phyloP scores from a whole-genome alignment of 192 early-diverging fungal genomes.

The Coemansia erecta region DNA sequence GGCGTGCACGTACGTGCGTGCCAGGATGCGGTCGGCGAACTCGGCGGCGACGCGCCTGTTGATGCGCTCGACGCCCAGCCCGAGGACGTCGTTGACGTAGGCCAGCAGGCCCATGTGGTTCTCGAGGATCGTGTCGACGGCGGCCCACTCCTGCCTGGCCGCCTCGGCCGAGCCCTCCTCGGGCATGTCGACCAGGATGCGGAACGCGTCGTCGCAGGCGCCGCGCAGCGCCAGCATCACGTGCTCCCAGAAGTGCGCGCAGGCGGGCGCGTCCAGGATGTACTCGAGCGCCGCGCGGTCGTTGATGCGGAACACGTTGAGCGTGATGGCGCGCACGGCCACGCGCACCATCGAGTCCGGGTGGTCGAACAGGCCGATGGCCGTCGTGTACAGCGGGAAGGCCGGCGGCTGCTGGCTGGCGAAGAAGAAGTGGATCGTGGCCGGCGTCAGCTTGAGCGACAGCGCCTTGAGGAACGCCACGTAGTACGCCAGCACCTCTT shows the following conservation, averaged over 20 bases:
- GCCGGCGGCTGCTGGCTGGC: constrained; percentile 46
- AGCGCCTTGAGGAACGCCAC: constrained; percentile 70
- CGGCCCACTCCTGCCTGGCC: constrained; percentile 36
- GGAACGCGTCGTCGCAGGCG: constrained; percentile 38
- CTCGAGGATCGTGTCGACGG: constrained; percentile 57
- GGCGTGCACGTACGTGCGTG: constrained; percentile 29
- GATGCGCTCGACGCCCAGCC: constrained; percentile 56
- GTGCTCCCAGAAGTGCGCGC: constrained; percentile 42
- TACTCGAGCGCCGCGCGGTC: constrained; percentile 35
- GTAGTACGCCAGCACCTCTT: constrained; percentile 68
- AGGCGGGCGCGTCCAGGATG: constrained; percentile 23
- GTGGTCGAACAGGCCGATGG: constrained; percentile 64
- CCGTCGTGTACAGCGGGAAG: constrained; percentile 66
- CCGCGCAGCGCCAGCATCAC: constrained; percentile 36
- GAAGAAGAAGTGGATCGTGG: constrained; percentile 66
- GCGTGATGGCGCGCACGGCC: constrained; percentile 62
- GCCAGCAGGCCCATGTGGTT: constrained; percentile 63
- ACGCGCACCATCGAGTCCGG: constrained; percentile 72
- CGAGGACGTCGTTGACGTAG: constrained; percentile 63
- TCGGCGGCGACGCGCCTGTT: constrained; percentile 41
- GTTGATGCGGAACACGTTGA: constrained; percentile 59
- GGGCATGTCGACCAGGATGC: constrained; percentile 47
- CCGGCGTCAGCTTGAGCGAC: constrained; percentile 61
- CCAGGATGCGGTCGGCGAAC: constrained; percentile 37
- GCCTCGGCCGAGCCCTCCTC: constrained; percentile 17